Evolutionary conservation across 2,329 filamentous ascomycete species (phyloP).

Genomic region (Neocatenulostroma microsporum): DNA sequence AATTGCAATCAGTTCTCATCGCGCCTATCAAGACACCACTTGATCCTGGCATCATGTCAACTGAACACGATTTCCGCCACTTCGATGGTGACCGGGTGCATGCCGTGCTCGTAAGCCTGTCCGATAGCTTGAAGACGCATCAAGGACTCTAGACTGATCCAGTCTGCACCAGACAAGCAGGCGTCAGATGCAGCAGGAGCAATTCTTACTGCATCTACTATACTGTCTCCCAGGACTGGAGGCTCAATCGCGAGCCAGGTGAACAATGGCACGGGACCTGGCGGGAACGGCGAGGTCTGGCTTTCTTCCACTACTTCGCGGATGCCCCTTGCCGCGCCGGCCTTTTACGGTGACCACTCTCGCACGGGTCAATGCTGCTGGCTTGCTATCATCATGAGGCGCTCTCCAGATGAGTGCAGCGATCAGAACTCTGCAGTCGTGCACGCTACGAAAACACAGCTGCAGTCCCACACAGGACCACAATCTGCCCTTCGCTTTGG

Average conservation of each 20-base stretch:
- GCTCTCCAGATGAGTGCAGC: not conserved
- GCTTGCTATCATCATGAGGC: not conserved
- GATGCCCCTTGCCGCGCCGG: not conserved
- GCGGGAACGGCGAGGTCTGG: not conserved
- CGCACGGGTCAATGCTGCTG: not conserved
- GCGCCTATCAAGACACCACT: too few species aligned
- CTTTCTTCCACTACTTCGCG: not conserved
- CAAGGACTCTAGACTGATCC: not conserved
- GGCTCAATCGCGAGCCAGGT: not conserved
- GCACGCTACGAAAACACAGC: not conserved
- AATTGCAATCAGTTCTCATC: too few species aligned
- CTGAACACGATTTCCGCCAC: too few species aligned
- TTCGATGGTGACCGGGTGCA: constrained; percentile 1
- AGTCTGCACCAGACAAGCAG: not conserved
- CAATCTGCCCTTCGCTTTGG: not conserved
- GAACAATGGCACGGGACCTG: not conserved
- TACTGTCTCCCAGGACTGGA: not conserved
- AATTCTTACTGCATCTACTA: not conserved
- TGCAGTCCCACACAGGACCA: not conserved
- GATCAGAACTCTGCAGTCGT: not conserved
- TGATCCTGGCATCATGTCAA: too few species aligned
- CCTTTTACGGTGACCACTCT: not conserved
- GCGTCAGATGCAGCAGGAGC: not conserved
- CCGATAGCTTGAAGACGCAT: not conserved
- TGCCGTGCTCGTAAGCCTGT: not conserved